Base-by-base conservation (phyloP, 1,284 basidiomycete genomes). In the Austroboletus niveus region DNA sequence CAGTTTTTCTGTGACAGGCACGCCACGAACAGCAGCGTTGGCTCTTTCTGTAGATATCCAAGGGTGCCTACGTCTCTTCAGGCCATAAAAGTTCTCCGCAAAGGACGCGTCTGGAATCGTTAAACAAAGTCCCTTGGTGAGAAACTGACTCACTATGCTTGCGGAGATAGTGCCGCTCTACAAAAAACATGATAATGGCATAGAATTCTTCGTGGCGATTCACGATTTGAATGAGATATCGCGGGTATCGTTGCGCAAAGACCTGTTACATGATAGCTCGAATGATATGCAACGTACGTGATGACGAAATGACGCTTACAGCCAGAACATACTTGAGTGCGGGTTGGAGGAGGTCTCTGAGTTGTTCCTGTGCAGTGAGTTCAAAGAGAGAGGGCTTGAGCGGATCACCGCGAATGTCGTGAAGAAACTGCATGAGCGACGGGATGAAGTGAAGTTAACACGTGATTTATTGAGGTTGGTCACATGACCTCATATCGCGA, bases 141-240 rank as follows among this genome's bases (percentile, higher is more conserved):
- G 31, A 34, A 1, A 2, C 38, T 11, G 44, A 69, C 80, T 49
- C 55, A 91, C 95, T 88, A 70, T 88, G 85, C 68, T 80, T 87
- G 59, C 80, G 81, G 48, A 99, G 83, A 69, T 98, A 97, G 72
- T 98, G 87, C 27, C 85, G 76, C 72, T 99, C 97, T 5, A 99
- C 84, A 50, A 93, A 78, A 40, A 94, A 74, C 85, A 99, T 93
- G 50, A 97, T 75, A 14, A 84, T 56, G 0, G 93, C 90, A 65
- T 97, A 99, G 64, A 98, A 89, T 70, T 98, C 96, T 69, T 99
- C 97, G 75, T 98, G 96, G 38, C 84, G 77, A 70, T 99, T 98
- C 12, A 98, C 92, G 48, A 99, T 76, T 15, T 89, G 84, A 35
- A 99, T 73, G 34, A 99, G 80, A 69, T 98, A 95, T 48, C 97